Percentiles rank a stretch among this genome's conserved stretches.
Conservation (phyloP, 139 green algal genomes). For the Picochlorum sp. region DNA sequence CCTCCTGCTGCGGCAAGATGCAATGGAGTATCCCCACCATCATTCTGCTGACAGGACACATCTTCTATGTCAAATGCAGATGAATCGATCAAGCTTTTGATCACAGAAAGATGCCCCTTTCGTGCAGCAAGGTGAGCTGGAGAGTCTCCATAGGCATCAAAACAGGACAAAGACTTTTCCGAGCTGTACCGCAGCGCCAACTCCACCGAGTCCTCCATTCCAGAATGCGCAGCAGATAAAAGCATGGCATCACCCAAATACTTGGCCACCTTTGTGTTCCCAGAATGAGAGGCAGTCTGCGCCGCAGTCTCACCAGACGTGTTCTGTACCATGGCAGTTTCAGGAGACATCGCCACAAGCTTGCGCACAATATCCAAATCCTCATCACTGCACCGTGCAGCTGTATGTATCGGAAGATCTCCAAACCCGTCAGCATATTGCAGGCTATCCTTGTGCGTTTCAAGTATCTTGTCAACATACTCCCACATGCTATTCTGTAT, state of each 20-base stretch:
- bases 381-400: background rate
- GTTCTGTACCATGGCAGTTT: no score
- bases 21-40: constrained; percentile 1
- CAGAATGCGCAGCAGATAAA: background rate
- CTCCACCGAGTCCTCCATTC: background rate
- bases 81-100: background rate
- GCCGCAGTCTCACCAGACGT: no score
- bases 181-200: background rate
- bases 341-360: no score
- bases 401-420: background rate
- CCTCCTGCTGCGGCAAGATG: constrained; percentile 6
- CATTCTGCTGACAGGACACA: background rate
- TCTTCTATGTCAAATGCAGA: background rate
- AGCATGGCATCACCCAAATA: background rate
- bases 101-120: background rate
- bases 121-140: constrained; percentile 1
- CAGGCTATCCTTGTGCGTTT: background rate
- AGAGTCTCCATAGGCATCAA: constrained; percentile 2
- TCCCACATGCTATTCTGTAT: background rate
- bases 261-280: no score
- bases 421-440: background rate
- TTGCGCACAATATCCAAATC: background rate
- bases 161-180: background rate
- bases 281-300: no score
- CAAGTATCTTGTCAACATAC: background rate